Evolutionary conservation across 331 rosid species (phyloP).

Genomic region (Rosa hybrid): DNA sequence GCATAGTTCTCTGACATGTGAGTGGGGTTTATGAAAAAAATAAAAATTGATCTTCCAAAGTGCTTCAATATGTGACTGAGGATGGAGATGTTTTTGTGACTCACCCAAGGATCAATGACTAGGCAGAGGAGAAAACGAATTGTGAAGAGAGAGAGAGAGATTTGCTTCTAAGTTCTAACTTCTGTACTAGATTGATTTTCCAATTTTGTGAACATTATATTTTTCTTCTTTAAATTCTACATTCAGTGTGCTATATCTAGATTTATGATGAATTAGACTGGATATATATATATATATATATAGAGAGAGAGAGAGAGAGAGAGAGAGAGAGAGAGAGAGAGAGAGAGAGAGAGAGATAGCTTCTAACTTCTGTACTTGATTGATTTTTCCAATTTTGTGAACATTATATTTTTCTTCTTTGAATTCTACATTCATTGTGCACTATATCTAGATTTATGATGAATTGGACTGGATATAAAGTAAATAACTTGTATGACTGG

Average conservation of each 20-base stretch:
- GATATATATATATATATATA: too few species aligned
- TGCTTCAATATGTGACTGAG: background rate
- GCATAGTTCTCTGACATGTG: background rate
- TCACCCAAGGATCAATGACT: background rate
- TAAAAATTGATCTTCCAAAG: background rate
- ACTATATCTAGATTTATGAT: background rate
- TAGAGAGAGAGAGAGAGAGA: too few species aligned
- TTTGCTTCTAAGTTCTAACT: too few species aligned
- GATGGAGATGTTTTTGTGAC: background rate
- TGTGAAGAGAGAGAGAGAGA: background rate
- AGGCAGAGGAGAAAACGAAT: background rate
- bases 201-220: background rate
- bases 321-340: background rate
- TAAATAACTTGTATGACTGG: background rate
- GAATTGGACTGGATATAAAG: background rate
- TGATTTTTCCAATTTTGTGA: background rate
- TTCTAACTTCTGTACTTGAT: background rate
- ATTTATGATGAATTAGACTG: background rate
- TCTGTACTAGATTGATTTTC: background rate
- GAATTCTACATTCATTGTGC: background rate
- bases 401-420: background rate
- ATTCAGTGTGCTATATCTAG: background rate
- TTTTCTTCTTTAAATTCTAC: background rate
- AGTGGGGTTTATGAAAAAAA: background rate
- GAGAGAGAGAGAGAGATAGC: too few species aligned